Conservation (phyloP, 2,329 filamentous ascomycete species). For the Zopfia rhizophila region DNA sequence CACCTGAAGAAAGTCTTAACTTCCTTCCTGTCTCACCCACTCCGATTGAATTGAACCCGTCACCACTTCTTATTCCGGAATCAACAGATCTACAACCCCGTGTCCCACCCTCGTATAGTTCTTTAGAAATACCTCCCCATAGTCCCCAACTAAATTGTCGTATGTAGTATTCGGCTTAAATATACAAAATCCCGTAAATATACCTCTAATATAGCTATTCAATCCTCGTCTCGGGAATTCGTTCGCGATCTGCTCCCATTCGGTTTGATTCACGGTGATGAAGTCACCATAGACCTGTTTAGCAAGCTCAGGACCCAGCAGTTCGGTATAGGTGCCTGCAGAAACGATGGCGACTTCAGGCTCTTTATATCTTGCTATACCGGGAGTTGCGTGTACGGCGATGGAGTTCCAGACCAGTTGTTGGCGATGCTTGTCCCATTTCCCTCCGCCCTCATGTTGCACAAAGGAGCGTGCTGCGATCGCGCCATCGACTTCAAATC, state of each 20-base stretch:
- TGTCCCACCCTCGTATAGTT: constrained; percentile 43
- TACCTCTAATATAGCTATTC: constrained; percentile 46
- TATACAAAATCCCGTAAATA: constrained; percentile 53
- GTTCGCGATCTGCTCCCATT: constrained; percentile 44
- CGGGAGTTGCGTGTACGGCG: constrained; percentile 55
- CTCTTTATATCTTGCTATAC: constrained; percentile 51
- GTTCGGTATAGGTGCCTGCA: constrained; percentile 4
- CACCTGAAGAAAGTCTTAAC: too few species aligned
- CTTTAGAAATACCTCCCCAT: constrained; percentile 49
- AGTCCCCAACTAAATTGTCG: constrained; percentile 49
- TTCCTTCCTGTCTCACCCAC: too few species aligned
- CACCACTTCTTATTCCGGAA: too few species aligned
- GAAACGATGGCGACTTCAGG: constrained; percentile 12
- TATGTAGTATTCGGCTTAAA: constrained; percentile 55
- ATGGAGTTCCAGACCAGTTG: constrained; percentile 63
- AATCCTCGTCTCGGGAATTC: constrained; percentile 50
- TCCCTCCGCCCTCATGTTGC: constrained; percentile 21
- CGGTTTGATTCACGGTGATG: constrained; percentile 22
- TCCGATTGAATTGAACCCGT: too few species aligned
- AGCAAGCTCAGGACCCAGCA: constrained; percentile 1
- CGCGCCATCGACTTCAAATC: constrained; percentile 64
- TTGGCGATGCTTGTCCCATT: constrained; percentile 54
- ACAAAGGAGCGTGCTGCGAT: constrained; percentile 53
- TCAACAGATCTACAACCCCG: constrained; percentile 4
- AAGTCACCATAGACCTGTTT: constrained; percentile 6